A percentile compares a stretch with the other conserved stretches of the same genome.
phyloP scores from a whole-genome alignment of 73 alveolate genomes.

The Paramecium biaurelia region DNA sequence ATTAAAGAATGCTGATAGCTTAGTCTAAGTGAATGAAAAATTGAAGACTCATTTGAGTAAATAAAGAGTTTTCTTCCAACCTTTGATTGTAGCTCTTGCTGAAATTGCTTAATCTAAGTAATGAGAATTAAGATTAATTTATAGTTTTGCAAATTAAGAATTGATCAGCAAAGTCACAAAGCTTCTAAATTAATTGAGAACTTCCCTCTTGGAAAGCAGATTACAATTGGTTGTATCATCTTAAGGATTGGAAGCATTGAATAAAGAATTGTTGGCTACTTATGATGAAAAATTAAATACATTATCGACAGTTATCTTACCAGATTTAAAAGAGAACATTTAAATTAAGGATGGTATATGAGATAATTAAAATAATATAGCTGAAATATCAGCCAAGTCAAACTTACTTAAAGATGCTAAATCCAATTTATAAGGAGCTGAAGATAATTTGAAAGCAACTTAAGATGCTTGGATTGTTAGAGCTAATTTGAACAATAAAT shows the following conservation, averaged over 20 bases:
- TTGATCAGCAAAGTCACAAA: neutral
- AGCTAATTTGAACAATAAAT: neutral
- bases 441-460: slow-evolving; percentile 8
- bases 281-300: neutral
- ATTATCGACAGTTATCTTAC: neutral
- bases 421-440: neutral
- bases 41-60: neutral
- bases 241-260: neutral
- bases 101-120: slow-evolving; percentile 36
- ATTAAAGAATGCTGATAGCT: neutral
- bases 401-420: neutral
- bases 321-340: neutral
- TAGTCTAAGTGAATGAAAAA: neutral
- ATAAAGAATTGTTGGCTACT: neutral
- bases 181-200: neutral
- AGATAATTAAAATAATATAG: neutral
- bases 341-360: neutral
- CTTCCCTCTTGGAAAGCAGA: neutral
- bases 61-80: neutral
- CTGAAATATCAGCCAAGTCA: neutral
- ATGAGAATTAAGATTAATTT: neutral
- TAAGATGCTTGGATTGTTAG: slow-evolving; percentile 38
- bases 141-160: slow-evolving; percentile 36
- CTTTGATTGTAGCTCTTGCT: neutral
- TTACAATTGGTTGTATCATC: neutral